A percentile compares a stretch with the other conserved stretches of the same genome.
Conservation (phyloP, 1,139 yeast genomes). For the Protomyces gravidus region DNA sequence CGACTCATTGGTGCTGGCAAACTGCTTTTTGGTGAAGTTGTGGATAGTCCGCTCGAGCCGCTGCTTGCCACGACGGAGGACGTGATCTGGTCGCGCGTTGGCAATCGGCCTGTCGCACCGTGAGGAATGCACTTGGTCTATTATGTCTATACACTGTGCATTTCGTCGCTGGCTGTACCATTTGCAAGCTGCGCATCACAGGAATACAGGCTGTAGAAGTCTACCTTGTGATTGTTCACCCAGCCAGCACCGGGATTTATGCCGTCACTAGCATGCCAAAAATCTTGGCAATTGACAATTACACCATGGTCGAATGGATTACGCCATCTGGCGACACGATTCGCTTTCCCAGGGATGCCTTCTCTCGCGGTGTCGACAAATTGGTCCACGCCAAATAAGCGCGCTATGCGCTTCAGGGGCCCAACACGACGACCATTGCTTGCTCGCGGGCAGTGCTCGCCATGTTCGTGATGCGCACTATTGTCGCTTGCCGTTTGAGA, state of each 20-base stretch:
- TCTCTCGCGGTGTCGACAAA: slow-evolving; percentile 40
- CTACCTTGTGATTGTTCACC: slow-evolving; percentile 7
- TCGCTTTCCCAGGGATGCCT: slow-evolving; percentile 32
- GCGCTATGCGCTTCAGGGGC: slow-evolving; percentile 20
- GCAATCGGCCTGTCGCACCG: slow-evolving; percentile 8
- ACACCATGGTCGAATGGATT: slow-evolving; percentile 43
- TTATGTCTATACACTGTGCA: neutral
- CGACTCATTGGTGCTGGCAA: slow-evolving; percentile 16
- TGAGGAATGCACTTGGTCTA: neutral
- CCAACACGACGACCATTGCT: slow-evolving; percentile 29
- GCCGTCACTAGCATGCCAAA: slow-evolving; percentile 39
- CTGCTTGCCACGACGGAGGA: slow-evolving; percentile 9
- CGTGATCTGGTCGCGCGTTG: slow-evolving; percentile 25
- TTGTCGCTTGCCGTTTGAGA: slow-evolving; percentile 16
- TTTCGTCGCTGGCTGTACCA: neutral
- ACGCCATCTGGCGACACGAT: slow-evolving; percentile 7
- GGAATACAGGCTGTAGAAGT: slow-evolving; percentile 5
- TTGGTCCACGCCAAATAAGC: slow-evolving; percentile 44
- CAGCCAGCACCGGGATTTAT: slow-evolving; percentile 17
- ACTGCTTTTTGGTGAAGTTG: neutral
- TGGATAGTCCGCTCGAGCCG: slow-evolving; percentile 9
- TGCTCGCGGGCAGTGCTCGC: neutral
- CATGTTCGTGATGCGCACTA: neutral
- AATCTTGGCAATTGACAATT: slow-evolving; percentile 42
- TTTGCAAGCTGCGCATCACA: neutral